phyloP scores from a whole-genome alignment of 1,284 basidiomycete genomes.

The Agaricales sp. region DNA sequence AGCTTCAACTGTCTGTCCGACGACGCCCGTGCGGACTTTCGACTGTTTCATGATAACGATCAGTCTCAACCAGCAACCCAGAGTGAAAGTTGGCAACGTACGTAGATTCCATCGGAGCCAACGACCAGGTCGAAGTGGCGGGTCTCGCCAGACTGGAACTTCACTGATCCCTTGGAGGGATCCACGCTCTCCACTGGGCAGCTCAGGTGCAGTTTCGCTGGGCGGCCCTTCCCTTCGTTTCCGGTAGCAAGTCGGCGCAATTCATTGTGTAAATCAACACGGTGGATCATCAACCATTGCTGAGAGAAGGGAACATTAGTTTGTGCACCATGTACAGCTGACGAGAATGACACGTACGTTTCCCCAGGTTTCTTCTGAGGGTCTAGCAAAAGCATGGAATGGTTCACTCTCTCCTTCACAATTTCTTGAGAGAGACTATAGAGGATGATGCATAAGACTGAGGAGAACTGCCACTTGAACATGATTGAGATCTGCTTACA shows the following conservation, averaged over 20 bases:
- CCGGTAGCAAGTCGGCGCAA: constrained; percentile 7
- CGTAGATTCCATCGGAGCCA: constrained; percentile 6
- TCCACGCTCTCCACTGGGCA: background rate
- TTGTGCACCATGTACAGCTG: background rate
- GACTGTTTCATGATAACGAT: background rate
- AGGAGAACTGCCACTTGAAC: too few relatives aligned
- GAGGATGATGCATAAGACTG: too few relatives aligned
- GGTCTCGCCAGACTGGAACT: background rate
- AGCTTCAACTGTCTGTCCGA: background rate
- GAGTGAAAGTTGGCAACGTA: background rate
- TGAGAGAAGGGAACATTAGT: background rate
- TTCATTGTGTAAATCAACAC: constrained; percentile 8
- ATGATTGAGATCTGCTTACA: too few relatives aligned
- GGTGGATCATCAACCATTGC: constrained; percentile 8
- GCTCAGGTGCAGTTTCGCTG: background rate
- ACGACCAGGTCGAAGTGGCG: constrained; percentile 4
- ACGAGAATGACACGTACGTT: background rate
- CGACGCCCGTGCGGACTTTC: background rate
- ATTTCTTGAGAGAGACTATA: background rate
- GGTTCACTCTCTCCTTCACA: background rate
- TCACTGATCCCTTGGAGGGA: background rate
- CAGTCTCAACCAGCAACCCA: background rate
- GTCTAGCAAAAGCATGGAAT: background rate
- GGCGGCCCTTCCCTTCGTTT: background rate
- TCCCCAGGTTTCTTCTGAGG: background rate